These are phyloP conservation scores for Podospora tetraspora DNA, from an alignment of 495 filamentous ascomycete genomes.

Conservation along the genomic window DNA sequence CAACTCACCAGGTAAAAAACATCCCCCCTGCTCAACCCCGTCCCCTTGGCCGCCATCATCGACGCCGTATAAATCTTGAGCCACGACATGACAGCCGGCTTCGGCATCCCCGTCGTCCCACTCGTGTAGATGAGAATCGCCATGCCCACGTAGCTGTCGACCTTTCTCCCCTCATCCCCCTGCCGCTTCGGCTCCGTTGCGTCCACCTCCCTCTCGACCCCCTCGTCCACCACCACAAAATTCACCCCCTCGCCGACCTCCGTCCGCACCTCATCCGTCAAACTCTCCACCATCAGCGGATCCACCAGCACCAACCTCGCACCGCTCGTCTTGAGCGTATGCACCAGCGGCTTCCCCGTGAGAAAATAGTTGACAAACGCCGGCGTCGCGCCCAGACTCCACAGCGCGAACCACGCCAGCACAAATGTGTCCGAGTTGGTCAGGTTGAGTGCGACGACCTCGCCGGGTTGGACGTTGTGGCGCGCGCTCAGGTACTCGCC, in stretches of 20 bases:
- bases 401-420: slow-evolving; percentile 41
- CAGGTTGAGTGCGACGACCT: slow-evolving; percentile 83
- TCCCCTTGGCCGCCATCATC: slow-evolving; percentile 51
- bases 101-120: slow-evolving; percentile 88
- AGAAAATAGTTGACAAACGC: slow-evolving; percentile 54
- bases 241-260: slow-evolving; percentile 44
- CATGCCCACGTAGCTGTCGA: slow-evolving; percentile 52
- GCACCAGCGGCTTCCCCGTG: slow-evolving; percentile 30
- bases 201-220: slow-evolving; percentile 54
- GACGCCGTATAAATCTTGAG: slow-evolving; percentile 53
- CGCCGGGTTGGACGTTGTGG: slow-evolving; percentile 59
- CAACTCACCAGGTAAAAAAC: slow-evolving; percentile 69
- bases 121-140: slow-evolving; percentile 78
- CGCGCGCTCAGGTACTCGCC: slow-evolving; percentile 72
- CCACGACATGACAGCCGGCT: slow-evolving; percentile 81
- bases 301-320: slow-evolving; percentile 78
- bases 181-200: slow-evolving; percentile 51
- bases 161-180: slow-evolving; percentile 54
- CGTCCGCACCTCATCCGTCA: slow-evolving; percentile 40
- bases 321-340: slow-evolving; percentile 68
- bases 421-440: slow-evolving; percentile 72
- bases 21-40: slow-evolving; percentile 52
- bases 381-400: slow-evolving; percentile 38
- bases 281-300: slow-evolving; percentile 53
- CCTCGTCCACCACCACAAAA: slow-evolving; percentile 54